phyloP scores from a whole-genome alignment of 2,329 filamentous ascomycete genomes.

The Penicillium sp. region DNA sequence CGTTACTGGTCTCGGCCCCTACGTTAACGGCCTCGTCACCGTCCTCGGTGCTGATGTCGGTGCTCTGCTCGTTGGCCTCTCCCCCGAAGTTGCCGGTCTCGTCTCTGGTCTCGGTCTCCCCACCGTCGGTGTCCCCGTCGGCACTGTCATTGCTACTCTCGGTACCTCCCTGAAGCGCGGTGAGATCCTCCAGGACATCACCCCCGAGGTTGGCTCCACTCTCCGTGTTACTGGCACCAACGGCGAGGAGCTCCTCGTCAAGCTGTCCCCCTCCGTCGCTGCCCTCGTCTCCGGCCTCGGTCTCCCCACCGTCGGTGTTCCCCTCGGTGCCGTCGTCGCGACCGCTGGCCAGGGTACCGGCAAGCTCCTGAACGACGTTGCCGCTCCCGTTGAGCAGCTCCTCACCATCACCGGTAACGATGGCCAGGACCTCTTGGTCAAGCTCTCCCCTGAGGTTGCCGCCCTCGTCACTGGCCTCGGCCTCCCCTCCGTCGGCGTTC shows the following conservation, averaged over 20 bases:
- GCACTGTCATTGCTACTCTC: constrained; percentile 25
- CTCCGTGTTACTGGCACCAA: constrained; percentile 32
- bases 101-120: constrained; percentile 32
- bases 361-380: constrained; percentile 29
- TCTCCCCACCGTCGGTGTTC: constrained; percentile 26
- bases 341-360: constrained; percentile 23
- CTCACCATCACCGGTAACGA: constrained; percentile 29
- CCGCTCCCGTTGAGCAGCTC: constrained; percentile 24
- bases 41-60: constrained; percentile 30
- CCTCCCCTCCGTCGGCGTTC: constrained; percentile 25
- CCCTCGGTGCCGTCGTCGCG: constrained; percentile 28
- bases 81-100: constrained; percentile 27
- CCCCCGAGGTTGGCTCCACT: constrained; percentile 24
- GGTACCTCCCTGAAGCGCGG: constrained; percentile 32
- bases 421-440: constrained; percentile 25
- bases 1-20: constrained; percentile 23
- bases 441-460: constrained; percentile 28
- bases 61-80: constrained; percentile 32
- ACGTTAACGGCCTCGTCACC: constrained; percentile 29
- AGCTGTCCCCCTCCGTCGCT: constrained; percentile 32
- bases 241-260: constrained; percentile 30
- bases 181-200: constrained; percentile 28
- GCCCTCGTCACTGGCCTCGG: constrained; percentile 27
- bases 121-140: constrained; percentile 28
- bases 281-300: constrained; percentile 29